These are phyloP conservation scores for Picea sitchensis DNA, from an alignment of 75 land plant genomes.

Conservation along the genomic window DNA sequence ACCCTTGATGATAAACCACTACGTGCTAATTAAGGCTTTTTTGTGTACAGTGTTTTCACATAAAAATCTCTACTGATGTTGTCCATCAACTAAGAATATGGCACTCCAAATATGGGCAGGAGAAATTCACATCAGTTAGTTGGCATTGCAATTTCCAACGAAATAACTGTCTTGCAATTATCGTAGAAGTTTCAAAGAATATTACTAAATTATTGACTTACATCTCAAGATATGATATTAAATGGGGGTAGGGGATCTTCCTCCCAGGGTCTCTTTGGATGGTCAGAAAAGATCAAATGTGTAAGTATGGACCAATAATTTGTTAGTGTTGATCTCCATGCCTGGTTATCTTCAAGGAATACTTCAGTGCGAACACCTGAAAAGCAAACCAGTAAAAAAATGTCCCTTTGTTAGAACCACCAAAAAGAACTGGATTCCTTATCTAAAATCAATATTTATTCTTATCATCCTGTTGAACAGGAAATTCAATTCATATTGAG, in stretches of 20 bases:
- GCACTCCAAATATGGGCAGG: no score
- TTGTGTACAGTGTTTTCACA: no score
- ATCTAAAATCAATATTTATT: conserved; percentile 8
- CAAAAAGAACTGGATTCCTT: background rate
- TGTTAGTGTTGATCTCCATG: conserved; percentile 42
- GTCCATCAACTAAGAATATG: no score
- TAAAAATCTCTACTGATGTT: no score
- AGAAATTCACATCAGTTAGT: no score
- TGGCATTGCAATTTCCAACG: no score
- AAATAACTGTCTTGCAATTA: no score
- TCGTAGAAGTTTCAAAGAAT: no score
- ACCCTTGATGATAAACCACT: no score
- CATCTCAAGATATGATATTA: no score
- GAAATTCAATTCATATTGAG: background rate
- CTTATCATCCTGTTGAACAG: background rate
- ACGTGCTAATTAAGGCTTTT: no score
- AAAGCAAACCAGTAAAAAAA: background rate
- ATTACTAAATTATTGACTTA: no score
- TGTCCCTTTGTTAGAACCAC: background rate
- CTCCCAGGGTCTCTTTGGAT: conserved; percentile 86
- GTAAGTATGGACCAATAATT: conserved; percentile 90
- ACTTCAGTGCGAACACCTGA: conserved; percentile 66
- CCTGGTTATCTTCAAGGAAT: conserved; percentile 41
- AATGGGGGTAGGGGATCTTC: conserved; percentile 50
- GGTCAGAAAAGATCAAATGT: conserved; percentile 89